Evolutionary conservation across 805 yeast species (phyloP).

Genomic region (Candida tammaniensis): DNA sequence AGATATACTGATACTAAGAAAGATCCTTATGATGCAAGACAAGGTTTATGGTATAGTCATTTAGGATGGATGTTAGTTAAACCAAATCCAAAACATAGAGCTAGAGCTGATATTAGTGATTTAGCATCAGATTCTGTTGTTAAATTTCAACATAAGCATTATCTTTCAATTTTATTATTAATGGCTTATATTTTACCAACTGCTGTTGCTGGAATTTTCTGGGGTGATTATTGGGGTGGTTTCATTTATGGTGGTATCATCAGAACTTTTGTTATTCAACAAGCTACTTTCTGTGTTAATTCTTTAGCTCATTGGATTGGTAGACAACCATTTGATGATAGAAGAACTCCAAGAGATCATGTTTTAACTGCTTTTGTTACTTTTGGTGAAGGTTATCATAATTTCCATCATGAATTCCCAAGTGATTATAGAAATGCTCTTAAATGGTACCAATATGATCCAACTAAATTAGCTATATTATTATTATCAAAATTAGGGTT

Average conservation of each 20-base stretch:
- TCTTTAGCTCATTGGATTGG: conserved; percentile 88
- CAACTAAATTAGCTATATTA: conserved; percentile 68
- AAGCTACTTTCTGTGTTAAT: conserved; percentile 83
- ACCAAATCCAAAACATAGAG: conserved; percentile 79
- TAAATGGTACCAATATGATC: conserved; percentile 86
- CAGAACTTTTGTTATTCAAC: conserved; percentile 70
- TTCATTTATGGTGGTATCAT: conserved; percentile 71
- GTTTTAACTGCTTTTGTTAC: conserved; percentile 77
- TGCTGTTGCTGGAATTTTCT: conserved; percentile 54
- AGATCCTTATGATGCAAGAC: conserved; percentile 85
- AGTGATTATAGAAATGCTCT: conserved; percentile 85
- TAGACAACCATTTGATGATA: conserved; percentile 80
- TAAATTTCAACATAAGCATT: conserved; percentile 78
- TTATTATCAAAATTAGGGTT: conserved; percentile 61
- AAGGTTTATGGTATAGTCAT: conserved; percentile 81
- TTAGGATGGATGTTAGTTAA: conserved; percentile 82
- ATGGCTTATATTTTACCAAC: conserved; percentile 68
- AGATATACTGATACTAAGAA: conserved; percentile 79
- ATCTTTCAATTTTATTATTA: conserved; percentile 55
- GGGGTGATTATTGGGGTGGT: conserved; percentile 67
- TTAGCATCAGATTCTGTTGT: conserved; percentile 76
- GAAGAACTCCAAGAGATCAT: conserved; percentile 85
- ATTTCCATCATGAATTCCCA: conserved; percentile 90
- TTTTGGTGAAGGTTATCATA: conserved; percentile 87
- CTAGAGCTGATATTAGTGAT: conserved; percentile 79